Percentiles rank a stretch among this genome's conserved stretches.
Evolutionary conservation across 2,329 filamentous ascomycete species (phyloP).

Genomic region (Myotisia sp.): DNA sequence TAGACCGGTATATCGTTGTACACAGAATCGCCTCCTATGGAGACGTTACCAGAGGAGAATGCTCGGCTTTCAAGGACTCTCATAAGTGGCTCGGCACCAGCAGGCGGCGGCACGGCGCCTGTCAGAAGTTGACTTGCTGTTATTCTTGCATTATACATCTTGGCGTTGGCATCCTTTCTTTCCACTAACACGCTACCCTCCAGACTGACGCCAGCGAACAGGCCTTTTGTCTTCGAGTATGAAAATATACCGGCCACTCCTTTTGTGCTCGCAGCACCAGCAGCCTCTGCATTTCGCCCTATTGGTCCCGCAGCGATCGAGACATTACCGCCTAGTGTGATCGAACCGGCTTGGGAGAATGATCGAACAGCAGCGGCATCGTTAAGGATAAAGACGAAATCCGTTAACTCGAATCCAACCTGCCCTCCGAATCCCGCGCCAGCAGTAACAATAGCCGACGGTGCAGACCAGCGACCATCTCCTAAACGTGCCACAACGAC

Average conservation of each 20-base stretch:
- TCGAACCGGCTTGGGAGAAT: constrained; percentile 79
- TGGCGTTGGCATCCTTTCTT: constrained; percentile 90
- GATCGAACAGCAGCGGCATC: constrained; percentile 78
- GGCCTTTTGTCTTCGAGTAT: constrained; percentile 93
- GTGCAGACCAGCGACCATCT: constrained; percentile 37
- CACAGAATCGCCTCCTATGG: constrained; percentile 47
- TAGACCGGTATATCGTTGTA: constrained; percentile 93
- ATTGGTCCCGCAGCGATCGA: constrained; percentile 89
- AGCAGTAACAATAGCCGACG: constrained; percentile 35
- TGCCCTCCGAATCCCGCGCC: constrained; percentile 38
- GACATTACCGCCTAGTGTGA: constrained; percentile 91
- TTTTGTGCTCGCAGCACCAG: constrained; percentile 79
- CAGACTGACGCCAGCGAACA: constrained; percentile 89
- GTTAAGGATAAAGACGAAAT: constrained; percentile 96
- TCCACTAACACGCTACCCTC: constrained; percentile 91
- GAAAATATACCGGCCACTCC: constrained; percentile 86
- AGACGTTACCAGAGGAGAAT: constrained; percentile 53
- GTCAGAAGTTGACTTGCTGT: constrained; percentile 70
- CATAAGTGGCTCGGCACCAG: constrained; percentile 72
- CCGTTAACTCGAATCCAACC: constrained; percentile 38
- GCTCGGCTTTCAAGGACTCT: constrained; percentile 68
- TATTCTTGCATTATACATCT: constrained; percentile 73
- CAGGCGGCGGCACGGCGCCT: constrained; percentile 62
- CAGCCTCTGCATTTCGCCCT: constrained; percentile 88
- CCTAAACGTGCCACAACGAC: constrained; percentile 35